Evolutionary conservation across 2,329 filamentous ascomycete species (phyloP).

Genomic region (Fusarium sp.): DNA sequence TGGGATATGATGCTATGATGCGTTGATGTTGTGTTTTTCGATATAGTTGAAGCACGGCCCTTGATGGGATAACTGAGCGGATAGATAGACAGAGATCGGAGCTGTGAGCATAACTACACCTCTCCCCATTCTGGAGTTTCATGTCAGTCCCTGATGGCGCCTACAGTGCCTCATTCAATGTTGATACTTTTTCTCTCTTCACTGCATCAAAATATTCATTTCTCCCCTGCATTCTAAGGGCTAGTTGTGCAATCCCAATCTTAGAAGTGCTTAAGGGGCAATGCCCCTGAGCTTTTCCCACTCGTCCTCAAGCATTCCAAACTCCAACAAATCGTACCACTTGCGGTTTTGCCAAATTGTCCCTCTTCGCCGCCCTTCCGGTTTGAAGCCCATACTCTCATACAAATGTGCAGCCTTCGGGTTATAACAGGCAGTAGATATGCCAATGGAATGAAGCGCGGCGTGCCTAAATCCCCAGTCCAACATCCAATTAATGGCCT

Average conservation of each 20-base stretch:
- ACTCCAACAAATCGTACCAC: slow-evolving; percentile 52
- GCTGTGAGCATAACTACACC: not conserved
- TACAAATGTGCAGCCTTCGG: slow-evolving; percentile 56
- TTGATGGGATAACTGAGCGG: not conserved
- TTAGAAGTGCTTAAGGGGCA: not conserved
- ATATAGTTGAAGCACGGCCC: not conserved
- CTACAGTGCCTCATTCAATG: not conserved
- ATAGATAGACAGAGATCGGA: not conserved
- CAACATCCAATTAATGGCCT: slow-evolving; percentile 60
- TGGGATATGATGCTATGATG: not conserved
- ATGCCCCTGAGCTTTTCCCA: slow-evolving; percentile 46
- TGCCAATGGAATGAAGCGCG: slow-evolving; percentile 57
- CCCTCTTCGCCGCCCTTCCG: slow-evolving; percentile 57
- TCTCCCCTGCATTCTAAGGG: not conserved
- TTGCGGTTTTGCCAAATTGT: slow-evolving; percentile 56
- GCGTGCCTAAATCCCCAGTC: slow-evolving; percentile 58
- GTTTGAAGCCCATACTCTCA: slow-evolving; percentile 56
- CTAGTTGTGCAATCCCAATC: not conserved
- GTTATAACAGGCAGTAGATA: slow-evolving; percentile 58
- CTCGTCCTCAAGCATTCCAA: slow-evolving; percentile 55
- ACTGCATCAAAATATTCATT: not conserved
- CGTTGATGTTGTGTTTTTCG: not conserved
- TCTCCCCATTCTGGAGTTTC: not conserved
- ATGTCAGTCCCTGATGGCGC: not conserved
- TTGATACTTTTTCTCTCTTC: not conserved